Conservation (phyloP, 164 flowering plant species). For the Akebia trifoliata region DNA sequence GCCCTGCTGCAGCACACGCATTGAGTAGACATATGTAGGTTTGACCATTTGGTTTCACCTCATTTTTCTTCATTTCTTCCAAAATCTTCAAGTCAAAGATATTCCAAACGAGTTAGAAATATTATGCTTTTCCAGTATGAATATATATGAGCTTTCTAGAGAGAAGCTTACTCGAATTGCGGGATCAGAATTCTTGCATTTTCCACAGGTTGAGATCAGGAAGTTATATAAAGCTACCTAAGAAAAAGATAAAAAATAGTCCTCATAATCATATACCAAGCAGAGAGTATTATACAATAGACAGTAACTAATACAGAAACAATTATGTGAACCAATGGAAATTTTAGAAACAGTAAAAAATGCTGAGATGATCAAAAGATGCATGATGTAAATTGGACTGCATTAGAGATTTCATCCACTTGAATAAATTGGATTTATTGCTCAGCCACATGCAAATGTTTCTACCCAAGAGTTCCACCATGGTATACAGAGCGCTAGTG, state of each 20-base stretch:
- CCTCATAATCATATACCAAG: neutral
- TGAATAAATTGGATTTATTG: neutral
- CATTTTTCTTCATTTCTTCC: slow-evolving; percentile 86
- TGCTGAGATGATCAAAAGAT: neutral
- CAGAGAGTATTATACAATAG: neutral
- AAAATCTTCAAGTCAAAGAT: slow-evolving; percentile 50
- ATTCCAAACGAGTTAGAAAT: slow-evolving; percentile 12
- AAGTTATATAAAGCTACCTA: slow-evolving; percentile 81
- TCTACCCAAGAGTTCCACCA: neutral
- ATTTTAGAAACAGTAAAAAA: neutral
- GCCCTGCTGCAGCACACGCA: slow-evolving; percentile 79
- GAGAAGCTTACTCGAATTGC: slow-evolving; percentile 54
- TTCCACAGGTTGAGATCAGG: slow-evolving; percentile 85
- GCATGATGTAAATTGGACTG: neutral
- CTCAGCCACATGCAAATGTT: neutral
- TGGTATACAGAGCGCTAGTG: neutral
- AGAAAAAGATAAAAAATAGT: slow-evolving; percentile 11
- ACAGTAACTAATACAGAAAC: neutral
- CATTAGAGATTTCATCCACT: neutral
- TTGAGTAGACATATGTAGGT: slow-evolving; percentile 81
- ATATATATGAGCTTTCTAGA: neutral
- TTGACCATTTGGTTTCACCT: slow-evolving; percentile 87
- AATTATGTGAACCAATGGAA: neutral
- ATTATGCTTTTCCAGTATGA: neutral
- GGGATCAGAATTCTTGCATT: slow-evolving; percentile 59